Evolutionary conservation across 805 yeast genomes (phyloP).

Genomic region (Monosporozyma yasuniensis): DNA sequence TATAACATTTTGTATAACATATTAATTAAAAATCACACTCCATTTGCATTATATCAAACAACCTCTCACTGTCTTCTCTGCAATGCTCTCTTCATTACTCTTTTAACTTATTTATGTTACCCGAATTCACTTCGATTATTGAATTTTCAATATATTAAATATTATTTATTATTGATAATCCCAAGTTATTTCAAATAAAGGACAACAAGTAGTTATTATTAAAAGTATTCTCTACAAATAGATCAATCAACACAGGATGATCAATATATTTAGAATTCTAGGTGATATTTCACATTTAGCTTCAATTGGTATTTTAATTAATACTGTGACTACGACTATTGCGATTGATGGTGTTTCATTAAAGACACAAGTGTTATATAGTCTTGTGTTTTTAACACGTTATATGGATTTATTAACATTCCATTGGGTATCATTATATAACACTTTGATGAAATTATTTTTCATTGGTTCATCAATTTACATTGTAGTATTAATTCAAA

Average conservation of each 20-base stretch:
- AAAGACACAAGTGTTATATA: constrained; percentile 79
- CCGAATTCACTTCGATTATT: no score
- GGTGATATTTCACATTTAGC: constrained; percentile 77
- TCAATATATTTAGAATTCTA: constrained; percentile 18
- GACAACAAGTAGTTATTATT: background rate
- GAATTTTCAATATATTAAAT: no score
- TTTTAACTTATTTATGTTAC: no score
- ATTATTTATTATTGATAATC: no score
- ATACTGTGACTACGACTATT: constrained; percentile 52
- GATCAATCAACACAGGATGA: background rate
- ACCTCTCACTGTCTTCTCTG: background rate
- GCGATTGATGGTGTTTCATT: constrained; percentile 79
- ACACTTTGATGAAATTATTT: constrained; percentile 69
- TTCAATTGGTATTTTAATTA: constrained; percentile 66
- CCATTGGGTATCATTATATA: constrained; percentile 60
- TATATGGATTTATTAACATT: constrained; percentile 49
- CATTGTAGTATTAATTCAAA: constrained; percentile 61
- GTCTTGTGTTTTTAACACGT: constrained; percentile 61
- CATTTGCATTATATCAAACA: background rate
- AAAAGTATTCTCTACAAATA: background rate
- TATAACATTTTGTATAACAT: background rate
- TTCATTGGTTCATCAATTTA: constrained; percentile 70
- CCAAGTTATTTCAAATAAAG: no score
- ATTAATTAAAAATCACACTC: constrained; percentile 15
- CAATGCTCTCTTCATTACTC: no score